Conservation (phyloP, 106 monocot genomes). For the Gastrodia elata region DNA sequence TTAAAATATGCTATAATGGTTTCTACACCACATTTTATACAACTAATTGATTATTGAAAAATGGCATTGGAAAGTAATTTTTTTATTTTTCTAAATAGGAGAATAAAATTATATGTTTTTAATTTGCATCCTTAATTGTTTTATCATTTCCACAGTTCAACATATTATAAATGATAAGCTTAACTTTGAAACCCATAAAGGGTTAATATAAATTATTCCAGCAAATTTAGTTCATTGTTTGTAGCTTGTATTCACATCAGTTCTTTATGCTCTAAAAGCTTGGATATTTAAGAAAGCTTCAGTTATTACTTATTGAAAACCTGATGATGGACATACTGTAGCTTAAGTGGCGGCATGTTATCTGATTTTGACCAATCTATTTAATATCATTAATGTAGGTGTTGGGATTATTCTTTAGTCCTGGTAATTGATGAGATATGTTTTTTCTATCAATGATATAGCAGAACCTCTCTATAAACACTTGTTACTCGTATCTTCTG, state of each 20-base stretch:
- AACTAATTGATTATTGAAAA: not conserved
- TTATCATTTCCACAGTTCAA: not conserved
- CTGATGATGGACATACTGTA: not conserved
- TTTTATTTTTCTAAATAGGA: too few relatives aligned
- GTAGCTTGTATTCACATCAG: not conserved
- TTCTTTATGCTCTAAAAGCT: not conserved
- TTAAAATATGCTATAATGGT: not conserved
- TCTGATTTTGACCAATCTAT: not conserved
- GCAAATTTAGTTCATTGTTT: not conserved
- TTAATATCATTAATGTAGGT: not conserved
- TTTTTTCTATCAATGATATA: not conserved
- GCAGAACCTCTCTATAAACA: not conserved
- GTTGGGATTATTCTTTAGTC: not conserved
- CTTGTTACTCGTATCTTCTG: not conserved
- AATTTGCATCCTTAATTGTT: not conserved
- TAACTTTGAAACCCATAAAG: not conserved
- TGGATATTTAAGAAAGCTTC: not conserved
- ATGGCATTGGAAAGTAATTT: not conserved
- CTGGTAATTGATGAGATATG: not conserved
- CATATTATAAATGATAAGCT: not conserved
- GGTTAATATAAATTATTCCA: not conserved
- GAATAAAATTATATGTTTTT: not conserved
- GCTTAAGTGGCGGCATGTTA: not conserved
- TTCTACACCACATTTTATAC: not conserved
- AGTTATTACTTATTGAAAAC: not conserved